Evolutionary conservation across 2,329 filamentous ascomycete genomes (phyloP).

Genomic region (Fusarium anthophilum): DNA sequence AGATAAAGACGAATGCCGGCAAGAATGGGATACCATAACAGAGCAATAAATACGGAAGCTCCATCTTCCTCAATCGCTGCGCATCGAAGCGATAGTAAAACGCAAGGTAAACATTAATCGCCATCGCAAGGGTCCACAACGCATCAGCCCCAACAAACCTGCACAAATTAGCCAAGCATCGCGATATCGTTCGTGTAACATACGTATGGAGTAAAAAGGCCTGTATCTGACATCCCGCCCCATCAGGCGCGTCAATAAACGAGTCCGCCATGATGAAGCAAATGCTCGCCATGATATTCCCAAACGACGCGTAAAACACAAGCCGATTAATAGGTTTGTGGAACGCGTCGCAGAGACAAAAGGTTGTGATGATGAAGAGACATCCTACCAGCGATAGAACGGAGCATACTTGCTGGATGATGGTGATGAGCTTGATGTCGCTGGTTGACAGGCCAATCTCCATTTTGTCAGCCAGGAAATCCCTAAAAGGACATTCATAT

Average conservation of each 20-base stretch:
- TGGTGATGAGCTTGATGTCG: slow-evolving; percentile 3
- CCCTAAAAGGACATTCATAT: not conserved
- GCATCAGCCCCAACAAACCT: slow-evolving; percentile 7
- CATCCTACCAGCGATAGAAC: not conserved
- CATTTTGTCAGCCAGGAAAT: not conserved
- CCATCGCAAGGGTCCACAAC: slow-evolving; percentile 3
- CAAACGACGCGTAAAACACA: slow-evolving; percentile 1
- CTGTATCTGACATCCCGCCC: not conserved
- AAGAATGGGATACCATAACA: not conserved
- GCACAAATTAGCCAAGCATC: not conserved
- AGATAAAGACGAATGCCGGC: not conserved
- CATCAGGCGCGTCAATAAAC: not conserved
- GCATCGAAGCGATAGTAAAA: slow-evolving; percentile 6
- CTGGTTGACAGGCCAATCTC: not conserved
- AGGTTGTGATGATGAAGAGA: not conserved
- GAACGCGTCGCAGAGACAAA: not conserved
- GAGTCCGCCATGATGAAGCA: slow-evolving; percentile 14
- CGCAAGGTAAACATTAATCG: slow-evolving; percentile 9
- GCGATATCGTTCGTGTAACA: accelerated
- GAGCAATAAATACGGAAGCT: not conserved
- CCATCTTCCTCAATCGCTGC: not conserved
- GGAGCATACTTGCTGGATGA: slow-evolving; percentile 9
- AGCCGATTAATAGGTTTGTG: not conserved
- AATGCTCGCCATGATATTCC: slow-evolving; percentile 8
- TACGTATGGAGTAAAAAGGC: slow-evolving; percentile 2